A percentile compares a stretch with the other conserved stretches of the same genome.
phyloP scores from a whole-genome alignment of 768 basidiomycete species.

The Tulasnella sp. region DNA sequence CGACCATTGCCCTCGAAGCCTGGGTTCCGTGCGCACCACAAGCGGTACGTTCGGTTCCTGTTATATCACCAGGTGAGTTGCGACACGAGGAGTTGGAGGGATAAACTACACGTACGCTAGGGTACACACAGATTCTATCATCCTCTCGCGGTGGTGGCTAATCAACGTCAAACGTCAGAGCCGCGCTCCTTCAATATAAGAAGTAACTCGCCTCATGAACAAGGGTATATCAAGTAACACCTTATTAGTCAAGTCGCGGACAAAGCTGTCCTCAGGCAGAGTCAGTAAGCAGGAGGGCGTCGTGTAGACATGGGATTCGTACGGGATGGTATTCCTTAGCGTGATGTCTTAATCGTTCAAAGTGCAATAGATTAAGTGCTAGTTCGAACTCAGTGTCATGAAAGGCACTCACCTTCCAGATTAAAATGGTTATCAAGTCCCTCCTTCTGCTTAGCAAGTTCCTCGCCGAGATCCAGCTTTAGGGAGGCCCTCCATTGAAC shows the following conservation, averaged over 20 bases:
- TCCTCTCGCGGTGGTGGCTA: conserved; percentile 47
- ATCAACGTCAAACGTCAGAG: neutral
- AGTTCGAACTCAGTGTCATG: neutral
- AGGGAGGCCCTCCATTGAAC: conserved; percentile 50
- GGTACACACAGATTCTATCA: conserved; percentile 49
- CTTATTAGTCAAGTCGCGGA: conserved; percentile 50
- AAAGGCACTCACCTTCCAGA: conserved; percentile 41
- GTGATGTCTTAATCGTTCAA: conserved; percentile 45
- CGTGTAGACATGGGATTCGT: conserved; percentile 30
- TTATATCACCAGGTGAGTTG: conserved; percentile 17
- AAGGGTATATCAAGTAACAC: conserved; percentile 51
- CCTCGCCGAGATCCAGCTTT: conserved; percentile 44
- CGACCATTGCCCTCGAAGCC: conserved; percentile 46
- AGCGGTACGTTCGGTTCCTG: conserved; percentile 48
- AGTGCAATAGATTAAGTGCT: neutral
- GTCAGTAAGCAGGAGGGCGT: neutral
- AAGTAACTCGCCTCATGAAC: conserved; percentile 46
- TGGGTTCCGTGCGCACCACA: conserved; percentile 51
- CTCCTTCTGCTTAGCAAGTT: conserved; percentile 46
- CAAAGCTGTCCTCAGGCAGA: conserved; percentile 32
- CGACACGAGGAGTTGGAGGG: neutral
- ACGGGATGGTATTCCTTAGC: conserved; percentile 49
- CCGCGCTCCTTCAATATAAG: too few species aligned
- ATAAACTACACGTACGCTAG: neutral
- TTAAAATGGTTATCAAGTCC: conserved; percentile 51